These are phyloP conservation scores for Cystoisospora suis DNA, from an alignment of 169 alveolate genomes.

Conservation along the genomic window DNA sequence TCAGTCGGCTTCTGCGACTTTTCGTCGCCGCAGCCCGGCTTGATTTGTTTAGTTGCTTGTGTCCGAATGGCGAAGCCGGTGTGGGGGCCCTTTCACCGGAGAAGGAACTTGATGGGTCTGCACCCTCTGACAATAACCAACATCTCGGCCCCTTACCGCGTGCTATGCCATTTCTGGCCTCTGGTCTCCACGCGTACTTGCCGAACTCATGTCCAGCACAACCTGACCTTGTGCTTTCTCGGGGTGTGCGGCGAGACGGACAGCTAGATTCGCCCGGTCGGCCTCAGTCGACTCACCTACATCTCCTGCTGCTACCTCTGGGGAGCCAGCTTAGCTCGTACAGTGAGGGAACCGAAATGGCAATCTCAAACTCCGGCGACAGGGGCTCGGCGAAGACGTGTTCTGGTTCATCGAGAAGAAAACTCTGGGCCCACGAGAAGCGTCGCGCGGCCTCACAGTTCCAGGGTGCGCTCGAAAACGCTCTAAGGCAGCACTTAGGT, in stretches of 20 bases:
- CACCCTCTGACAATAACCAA: not conserved
- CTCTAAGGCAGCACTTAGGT: not conserved
- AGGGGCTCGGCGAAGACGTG: too few species aligned
- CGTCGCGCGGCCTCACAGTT: not conserved
- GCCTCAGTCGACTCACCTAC: not conserved
- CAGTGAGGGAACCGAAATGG: too few species aligned
- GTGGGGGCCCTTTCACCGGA: not conserved
- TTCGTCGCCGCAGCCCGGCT: constrained; percentile 8
- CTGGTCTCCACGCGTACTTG: too few species aligned
- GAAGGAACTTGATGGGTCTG: not conserved
- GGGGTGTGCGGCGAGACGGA: not conserved
- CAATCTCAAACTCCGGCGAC: too few species aligned
- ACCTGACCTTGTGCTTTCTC: not conserved
- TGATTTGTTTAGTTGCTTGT: not conserved
- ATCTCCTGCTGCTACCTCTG: not conserved
- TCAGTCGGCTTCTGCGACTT: not conserved
- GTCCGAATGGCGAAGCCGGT: not conserved
- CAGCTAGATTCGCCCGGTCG: too few species aligned
- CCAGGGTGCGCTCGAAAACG: not conserved
- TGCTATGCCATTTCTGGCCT: too few species aligned
- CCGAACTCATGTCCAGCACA: too few species aligned
- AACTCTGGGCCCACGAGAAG: not conserved
- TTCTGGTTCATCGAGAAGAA: not conserved
- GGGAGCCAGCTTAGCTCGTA: too few species aligned
- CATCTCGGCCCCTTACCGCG: too few species aligned